phyloP scores from a whole-genome alignment of 2,329 filamentous ascomycete species.

The Ophioceras dolichostomum region DNA sequence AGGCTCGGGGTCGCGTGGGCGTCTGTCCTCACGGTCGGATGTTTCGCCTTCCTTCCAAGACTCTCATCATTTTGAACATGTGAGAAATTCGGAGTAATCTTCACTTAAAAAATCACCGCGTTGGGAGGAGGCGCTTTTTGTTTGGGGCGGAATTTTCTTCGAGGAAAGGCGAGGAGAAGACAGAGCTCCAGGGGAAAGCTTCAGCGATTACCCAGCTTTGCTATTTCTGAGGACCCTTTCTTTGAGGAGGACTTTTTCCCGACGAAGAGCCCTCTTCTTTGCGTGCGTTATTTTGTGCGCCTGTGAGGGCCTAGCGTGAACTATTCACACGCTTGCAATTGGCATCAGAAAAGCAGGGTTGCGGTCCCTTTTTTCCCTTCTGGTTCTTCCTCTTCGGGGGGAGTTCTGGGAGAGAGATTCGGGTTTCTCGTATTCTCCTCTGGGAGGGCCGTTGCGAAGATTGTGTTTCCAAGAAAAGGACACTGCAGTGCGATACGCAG shows the following conservation, averaged over 20 bases:
- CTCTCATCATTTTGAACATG: constrained; percentile 42
- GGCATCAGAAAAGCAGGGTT: constrained; percentile 13
- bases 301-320: constrained; percentile 12
- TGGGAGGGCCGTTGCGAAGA: constrained; percentile 14
- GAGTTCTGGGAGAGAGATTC: too few relatives aligned
- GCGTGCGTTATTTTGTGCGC: too few relatives aligned
- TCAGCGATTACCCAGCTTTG: too few relatives aligned
- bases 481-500: constrained; percentile 13
- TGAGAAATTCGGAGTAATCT: constrained; percentile 47
- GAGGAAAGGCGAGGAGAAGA: constrained; percentile 2
- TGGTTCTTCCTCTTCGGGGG: too few relatives aligned
- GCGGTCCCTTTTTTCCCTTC: background rate
- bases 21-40: constrained; percentile 2
- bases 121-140: too few relatives aligned
- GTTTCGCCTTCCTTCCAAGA: constrained; percentile 11
- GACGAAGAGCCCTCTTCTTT: too few relatives aligned
- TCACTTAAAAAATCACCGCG: too few relatives aligned
- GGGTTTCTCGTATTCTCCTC: too few relatives aligned
- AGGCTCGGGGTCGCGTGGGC: constrained; percentile 17
- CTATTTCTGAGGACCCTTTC: too few relatives aligned
- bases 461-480: constrained; percentile 8
- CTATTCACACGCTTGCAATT: constrained; percentile 11
- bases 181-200: too few relatives aligned
- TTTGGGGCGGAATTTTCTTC: too few relatives aligned
- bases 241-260: too few relatives aligned